These are phyloP conservation scores for Dothistroma pini DNA, from an alignment of 2,329 filamentous ascomycete genomes.

Conservation along the genomic window DNA sequence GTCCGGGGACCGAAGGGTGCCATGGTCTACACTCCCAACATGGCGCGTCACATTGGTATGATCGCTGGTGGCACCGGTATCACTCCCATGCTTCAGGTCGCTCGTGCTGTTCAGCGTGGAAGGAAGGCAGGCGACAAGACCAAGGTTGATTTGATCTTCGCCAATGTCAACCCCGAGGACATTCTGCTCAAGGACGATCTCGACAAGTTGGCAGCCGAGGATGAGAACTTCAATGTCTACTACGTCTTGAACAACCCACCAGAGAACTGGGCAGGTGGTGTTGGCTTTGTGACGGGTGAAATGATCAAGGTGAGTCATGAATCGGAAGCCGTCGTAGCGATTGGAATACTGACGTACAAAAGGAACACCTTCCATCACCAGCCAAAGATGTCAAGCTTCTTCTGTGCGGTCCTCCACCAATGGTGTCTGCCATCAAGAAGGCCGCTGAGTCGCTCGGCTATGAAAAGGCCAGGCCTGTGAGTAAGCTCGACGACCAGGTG, in stretches of 20 bases:
- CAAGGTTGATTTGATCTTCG: slow-evolving; percentile 91
- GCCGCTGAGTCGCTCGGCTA: slow-evolving; percentile 82
- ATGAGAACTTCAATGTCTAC: slow-evolving; percentile 79
- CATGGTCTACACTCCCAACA: slow-evolving; percentile 96
- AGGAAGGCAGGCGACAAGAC: slow-evolving; percentile 62
- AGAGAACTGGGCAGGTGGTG: slow-evolving; percentile 83
- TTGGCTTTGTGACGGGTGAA: slow-evolving; percentile 90
- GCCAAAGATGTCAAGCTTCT: slow-evolving; percentile 88
- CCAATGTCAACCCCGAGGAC: slow-evolving; percentile 89
- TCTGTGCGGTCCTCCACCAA: slow-evolving; percentile 91
- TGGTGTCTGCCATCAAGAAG: slow-evolving; percentile 98
- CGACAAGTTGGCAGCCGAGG: slow-evolving; percentile 71
- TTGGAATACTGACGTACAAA: slow-evolving; percentile 11
- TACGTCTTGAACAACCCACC: slow-evolving; percentile 97
- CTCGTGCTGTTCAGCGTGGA: slow-evolving; percentile 68
- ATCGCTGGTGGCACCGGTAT: slow-evolving; percentile 96
- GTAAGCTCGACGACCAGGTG: slow-evolving; percentile 97
- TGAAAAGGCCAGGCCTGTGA: slow-evolving; percentile 88
- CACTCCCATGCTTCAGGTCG: slow-evolving; percentile 96
- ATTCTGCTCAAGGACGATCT: slow-evolving; percentile 92
- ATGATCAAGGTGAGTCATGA: slow-evolving; percentile 69
- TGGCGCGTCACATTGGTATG: slow-evolving; percentile 96
- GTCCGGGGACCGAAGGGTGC: slow-evolving; percentile 94
- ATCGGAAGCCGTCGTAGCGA: slow-evolving; percentile 23
- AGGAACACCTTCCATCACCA: slow-evolving; percentile 78